Base-by-base conservation (phyloP, 176 grass and related monocot species). In the Stipa capillata region DNA sequence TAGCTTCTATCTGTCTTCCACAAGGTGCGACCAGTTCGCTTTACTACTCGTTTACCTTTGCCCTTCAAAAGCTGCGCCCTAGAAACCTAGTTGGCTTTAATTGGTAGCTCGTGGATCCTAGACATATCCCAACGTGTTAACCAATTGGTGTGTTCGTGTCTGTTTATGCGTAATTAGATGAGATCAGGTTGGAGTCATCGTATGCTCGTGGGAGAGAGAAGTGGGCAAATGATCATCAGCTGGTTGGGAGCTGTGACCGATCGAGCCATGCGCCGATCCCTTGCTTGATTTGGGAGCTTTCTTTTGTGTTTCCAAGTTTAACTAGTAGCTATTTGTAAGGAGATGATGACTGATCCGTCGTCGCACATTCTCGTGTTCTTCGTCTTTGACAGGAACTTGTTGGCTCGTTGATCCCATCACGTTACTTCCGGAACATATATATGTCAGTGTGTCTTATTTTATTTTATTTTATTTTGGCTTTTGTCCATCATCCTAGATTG, bases 1-100 rank as follows among this genome's bases (percentile, higher is more conserved):
- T 79, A 60, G 44, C 79, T 70, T 87, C 85, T 63, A 42, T 62
- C 40, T 89, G 63, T 57, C 60, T 62, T 76, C 35, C 87, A 62
- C 74, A 76, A 85, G 70, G 76, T 39, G 79, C 37, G 76, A 76
- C 69, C 54, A 47, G 64, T 85, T 65, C 52, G 83, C 87, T 89
- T n/a, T 89, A 81, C 77, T 76, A 68, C 62, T 45, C 32, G 61
- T 60, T 81, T 31, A 48, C 64, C 83, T 89, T 85, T 89, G 82
- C 71, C 71, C 87, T 89, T 72, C 56, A 85, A 89, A 89, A 89
- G 83, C 72, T 89, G 83, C 81, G 87, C 83, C 87, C 87, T 89
- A 85, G 83, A 81, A 85, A 85, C 87, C 83, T 85, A 85, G 77
- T 78, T 41, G 6, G 5, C 82, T 89, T 89, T 85, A 85, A 80